These are phyloP conservation scores for Beauveria pseudobassiana DNA, from an alignment of 2,329 filamentous ascomycete species.

Conservation along the genomic window DNA sequence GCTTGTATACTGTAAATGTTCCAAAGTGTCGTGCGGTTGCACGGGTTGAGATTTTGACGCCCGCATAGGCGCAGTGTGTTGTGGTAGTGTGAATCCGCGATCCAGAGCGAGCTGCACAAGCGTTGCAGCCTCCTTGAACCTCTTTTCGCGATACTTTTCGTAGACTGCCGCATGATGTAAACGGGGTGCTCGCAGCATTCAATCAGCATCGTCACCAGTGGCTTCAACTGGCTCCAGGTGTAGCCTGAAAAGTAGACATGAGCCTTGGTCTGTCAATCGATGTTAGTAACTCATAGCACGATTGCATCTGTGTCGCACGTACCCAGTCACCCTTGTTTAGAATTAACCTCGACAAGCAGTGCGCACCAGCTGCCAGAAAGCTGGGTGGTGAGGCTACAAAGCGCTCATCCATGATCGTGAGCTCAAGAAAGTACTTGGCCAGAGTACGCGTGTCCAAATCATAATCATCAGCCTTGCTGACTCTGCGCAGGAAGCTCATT, in stretches of 20 bases:
- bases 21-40: conserved; percentile 18
- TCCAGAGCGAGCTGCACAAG: conserved; percentile 71
- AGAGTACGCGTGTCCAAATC: conserved; percentile 91
- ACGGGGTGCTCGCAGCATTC: conserved; percentile 75
- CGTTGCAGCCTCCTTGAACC: conserved; percentile 76
- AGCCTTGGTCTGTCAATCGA: conserved; percentile 54
- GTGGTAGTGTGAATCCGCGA: conserved; percentile 48
- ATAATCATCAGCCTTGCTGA: conserved; percentile 98
- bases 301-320: conserved; percentile 31
- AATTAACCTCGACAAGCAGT: conserved; percentile 84
- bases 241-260: conserved; percentile 94
- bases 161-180: conserved; percentile 82
- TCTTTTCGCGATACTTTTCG: conserved; percentile 84
- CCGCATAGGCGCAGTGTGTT: conserved; percentile 32
- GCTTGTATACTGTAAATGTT: conserved; percentile 19
- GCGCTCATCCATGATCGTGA: conserved; percentile 95
- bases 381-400: conserved; percentile 89
- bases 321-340: conserved; percentile 91
- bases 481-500: conserved; percentile 93
- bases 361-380: conserved; percentile 83
- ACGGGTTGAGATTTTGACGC: conserved; percentile 15
- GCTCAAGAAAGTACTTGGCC: conserved; percentile 95
- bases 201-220: conserved; percentile 68
- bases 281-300: conserved; percentile 25
- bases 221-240: conserved; percentile 75